Conservation (phyloP, 2,329 filamentous ascomycete genomes). For the Fusarium sp. region DNA sequence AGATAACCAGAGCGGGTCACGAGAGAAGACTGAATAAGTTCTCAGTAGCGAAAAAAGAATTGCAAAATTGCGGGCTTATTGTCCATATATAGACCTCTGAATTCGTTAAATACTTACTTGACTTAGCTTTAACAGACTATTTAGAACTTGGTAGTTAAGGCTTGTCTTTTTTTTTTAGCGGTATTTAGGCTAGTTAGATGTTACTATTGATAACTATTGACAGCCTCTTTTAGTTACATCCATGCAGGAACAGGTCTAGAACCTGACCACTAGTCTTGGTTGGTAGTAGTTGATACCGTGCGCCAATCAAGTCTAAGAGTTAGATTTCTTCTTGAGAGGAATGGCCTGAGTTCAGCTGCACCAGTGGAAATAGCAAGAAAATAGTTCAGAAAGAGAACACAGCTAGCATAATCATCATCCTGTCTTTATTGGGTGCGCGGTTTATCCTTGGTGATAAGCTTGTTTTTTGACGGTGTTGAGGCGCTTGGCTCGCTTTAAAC, state of each 20-base stretch:
- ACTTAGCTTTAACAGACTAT: neutral
- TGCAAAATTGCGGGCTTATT: too few relatives aligned
- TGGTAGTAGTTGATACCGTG: accelerated
- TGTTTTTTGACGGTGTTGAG: too few relatives aligned
- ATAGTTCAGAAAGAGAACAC: too few relatives aligned
- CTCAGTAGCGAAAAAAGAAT: neutral
- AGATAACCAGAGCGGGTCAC: accelerated
- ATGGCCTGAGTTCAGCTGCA: too few relatives aligned
- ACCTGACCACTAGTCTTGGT: neutral
- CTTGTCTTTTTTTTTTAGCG: neutral
- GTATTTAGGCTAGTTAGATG: neutral
- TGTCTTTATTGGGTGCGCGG: too few relatives aligned
- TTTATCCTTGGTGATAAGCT: too few relatives aligned
- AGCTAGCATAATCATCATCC: too few relatives aligned
- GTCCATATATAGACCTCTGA: neutral
- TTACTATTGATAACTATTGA: slow-evolving; percentile 6
- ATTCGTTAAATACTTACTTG: accelerated
- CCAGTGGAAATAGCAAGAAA: neutral
- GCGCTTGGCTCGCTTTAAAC: too few relatives aligned
- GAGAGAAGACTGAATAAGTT: neutral
- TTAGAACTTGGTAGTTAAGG: neutral
- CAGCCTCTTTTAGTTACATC: neutral
- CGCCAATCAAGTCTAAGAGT: neutral
- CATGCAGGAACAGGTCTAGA: slow-evolving; percentile 1
- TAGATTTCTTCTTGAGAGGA: too few relatives aligned